Conservation (phyloP, 2,329 filamentous ascomycete genomes). For the Apiospora marii region DNA sequence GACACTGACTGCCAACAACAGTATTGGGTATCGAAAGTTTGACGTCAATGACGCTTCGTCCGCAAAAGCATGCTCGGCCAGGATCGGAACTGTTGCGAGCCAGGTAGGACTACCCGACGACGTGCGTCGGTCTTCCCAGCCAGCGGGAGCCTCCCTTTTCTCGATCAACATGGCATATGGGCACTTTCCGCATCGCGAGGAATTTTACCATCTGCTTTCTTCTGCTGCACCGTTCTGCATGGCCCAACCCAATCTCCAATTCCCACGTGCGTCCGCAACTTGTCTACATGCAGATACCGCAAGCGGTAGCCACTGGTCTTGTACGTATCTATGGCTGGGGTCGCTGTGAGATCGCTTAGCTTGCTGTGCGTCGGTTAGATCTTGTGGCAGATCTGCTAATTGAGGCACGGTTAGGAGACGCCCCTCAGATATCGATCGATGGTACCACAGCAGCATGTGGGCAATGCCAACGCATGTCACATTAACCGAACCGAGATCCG, state of each 20-base stretch:
- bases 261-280: not conserved
- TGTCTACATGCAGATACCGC: not conserved
- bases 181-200: not conserved
- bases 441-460: conserved; percentile 1
- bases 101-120: not conserved
- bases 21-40: not conserved
- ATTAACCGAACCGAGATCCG: conserved; percentile 5
- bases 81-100: not conserved
- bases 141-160: not conserved
- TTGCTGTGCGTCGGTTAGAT: conserved; percentile 14
- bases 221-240: not conserved
- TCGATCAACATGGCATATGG: conserved; percentile 15
- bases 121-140: not conserved
- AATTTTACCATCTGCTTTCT: not conserved
- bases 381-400: not conserved
- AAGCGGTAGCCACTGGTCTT: not conserved
- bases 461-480: conserved; percentile 19
- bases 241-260: not conserved
- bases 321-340: not conserved
- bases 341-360: conserved; percentile 6
- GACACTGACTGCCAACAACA: too few relatives aligned
- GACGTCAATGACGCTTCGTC: not conserved
- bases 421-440: not conserved
- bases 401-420: not conserved
- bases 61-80: not conserved